phyloP scores from a whole-genome alignment of 352 stramenopile species.

The Phytophthora hybrid region DNA sequence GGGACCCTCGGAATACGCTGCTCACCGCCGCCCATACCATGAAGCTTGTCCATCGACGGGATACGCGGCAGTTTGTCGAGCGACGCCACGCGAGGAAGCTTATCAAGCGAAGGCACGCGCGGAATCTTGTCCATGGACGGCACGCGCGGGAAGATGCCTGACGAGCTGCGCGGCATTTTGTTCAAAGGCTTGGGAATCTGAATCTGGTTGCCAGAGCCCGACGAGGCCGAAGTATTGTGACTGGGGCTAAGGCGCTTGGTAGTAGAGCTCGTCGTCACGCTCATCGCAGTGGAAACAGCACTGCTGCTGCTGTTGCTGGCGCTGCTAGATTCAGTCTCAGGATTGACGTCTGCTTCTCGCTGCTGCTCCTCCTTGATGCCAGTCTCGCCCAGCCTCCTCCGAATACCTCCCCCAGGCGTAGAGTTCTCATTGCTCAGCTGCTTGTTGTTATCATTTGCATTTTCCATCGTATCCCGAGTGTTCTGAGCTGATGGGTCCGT shows the following conservation, averaged over 20 bases:
- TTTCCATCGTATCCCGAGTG: constrained; percentile 27
- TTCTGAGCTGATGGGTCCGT: constrained; percentile 8
- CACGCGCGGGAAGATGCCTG: constrained; percentile 82
- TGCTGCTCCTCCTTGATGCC: constrained; percentile 47
- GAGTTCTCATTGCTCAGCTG: constrained; percentile 25
- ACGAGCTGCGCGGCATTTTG: constrained; percentile 84
- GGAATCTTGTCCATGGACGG: constrained; percentile 80
- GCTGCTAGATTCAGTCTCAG: constrained; percentile 20
- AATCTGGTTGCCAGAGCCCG: constrained; percentile 63
- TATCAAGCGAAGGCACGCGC: constrained; percentile 64
- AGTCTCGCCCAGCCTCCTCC: constrained; percentile 36
- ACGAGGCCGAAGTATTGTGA: constrained; percentile 39
- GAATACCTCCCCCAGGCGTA: constrained; percentile 16
- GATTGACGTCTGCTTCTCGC: constrained; percentile 31
- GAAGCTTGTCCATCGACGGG: constrained; percentile 76
- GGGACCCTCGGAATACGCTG: constrained; percentile 66
- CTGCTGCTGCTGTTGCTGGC: constrained; percentile 17
- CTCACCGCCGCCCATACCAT: constrained; percentile 47
- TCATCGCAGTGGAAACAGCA: constrained; percentile 15
- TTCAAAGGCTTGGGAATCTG: constrained; percentile 78
- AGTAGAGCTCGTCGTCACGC: constrained; percentile 18
- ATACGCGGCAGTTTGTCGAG: constrained; percentile 76
- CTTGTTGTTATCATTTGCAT: constrained; percentile 18
- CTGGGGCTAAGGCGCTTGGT: constrained; percentile 63
- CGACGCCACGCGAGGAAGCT: constrained; percentile 72